phyloP scores from a whole-genome alignment of 2,329 filamentous ascomycete genomes.

The Calonectria honghensis region DNA sequence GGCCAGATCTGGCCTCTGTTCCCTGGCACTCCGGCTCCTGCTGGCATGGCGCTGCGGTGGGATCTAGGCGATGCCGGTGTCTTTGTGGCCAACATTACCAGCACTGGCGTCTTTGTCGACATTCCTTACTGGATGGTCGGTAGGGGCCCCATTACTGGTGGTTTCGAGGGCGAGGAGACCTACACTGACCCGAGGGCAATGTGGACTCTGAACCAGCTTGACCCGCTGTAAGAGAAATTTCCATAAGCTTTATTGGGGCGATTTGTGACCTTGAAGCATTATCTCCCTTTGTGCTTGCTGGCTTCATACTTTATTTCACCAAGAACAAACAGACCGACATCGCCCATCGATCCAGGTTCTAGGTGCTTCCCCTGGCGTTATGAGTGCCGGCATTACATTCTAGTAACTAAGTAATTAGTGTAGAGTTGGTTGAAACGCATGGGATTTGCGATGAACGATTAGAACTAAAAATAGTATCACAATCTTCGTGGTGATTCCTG shows the following conservation, averaged over 20 bases:
- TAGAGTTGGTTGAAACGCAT: background rate
- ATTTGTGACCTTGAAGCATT: background rate
- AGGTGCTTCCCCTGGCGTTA: background rate
- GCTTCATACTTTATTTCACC: background rate
- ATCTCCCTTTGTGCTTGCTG: background rate
- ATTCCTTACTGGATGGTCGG: slow-evolving; percentile 6
- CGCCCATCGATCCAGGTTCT: background rate
- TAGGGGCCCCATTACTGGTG: background rate
- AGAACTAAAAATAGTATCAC: background rate
- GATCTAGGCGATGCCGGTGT: background rate
- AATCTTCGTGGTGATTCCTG: background rate
- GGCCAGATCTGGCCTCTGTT: slow-evolving; percentile 1
- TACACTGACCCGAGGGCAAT: background rate
- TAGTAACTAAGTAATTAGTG: background rate
- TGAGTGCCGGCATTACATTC: background rate
- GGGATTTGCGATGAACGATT: background rate
- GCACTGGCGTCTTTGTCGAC: background rate
- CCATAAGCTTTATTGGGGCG: background rate
- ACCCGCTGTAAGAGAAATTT: background rate
- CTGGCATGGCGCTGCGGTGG: background rate
- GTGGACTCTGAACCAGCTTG: slow-evolving; percentile 13
- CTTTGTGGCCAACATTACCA: slow-evolving; percentile 4
- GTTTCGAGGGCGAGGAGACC: background rate
- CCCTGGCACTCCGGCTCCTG: background rate
- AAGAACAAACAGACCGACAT: background rate